Evolutionary conservation across 2,329 filamentous ascomycete species (phyloP).

Genomic region (Periconia macrospinosa): DNA sequence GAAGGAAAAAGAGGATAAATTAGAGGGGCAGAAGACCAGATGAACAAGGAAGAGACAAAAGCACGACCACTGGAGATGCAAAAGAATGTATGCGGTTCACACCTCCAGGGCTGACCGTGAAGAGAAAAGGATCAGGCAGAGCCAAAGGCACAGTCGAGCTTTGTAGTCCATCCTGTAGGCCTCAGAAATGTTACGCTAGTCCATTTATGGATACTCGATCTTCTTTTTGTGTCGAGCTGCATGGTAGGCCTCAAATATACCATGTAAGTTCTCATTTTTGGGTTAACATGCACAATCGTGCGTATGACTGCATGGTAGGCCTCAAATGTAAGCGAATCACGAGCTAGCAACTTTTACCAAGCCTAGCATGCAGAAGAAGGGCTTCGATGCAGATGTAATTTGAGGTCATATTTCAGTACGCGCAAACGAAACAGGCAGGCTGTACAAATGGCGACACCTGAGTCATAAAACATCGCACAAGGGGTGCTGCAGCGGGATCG

Average conservation of each 20-base stretch:
- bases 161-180: too few relatives aligned
- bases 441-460: too few relatives aligned
- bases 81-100: slow-evolving; percentile 1
- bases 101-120: slow-evolving; percentile 4
- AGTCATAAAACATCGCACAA: too few relatives aligned
- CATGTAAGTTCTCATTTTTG: background rate
- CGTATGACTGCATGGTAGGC: slow-evolving; percentile 1
- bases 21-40: background rate
- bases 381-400: too few relatives aligned
- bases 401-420: too few relatives aligned
- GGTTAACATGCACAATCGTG: background rate
- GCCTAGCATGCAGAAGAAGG: too few relatives aligned
- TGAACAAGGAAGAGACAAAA: background rate
- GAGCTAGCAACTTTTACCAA: background rate
- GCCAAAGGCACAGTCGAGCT: too few relatives aligned
- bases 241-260: background rate
- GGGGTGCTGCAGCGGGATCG: too few relatives aligned
- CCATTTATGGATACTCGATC: too few relatives aligned
- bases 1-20: background rate
- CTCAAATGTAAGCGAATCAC: background rate
- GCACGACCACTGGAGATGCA: background rate
- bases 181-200: slow-evolving; percentile 3
- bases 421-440: too few relatives aligned
- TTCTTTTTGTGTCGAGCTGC: background rate
- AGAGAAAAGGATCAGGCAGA: background rate